Base-by-base conservation (phyloP, 208 protist genomes). In the Leishmania mexicana region DNA sequence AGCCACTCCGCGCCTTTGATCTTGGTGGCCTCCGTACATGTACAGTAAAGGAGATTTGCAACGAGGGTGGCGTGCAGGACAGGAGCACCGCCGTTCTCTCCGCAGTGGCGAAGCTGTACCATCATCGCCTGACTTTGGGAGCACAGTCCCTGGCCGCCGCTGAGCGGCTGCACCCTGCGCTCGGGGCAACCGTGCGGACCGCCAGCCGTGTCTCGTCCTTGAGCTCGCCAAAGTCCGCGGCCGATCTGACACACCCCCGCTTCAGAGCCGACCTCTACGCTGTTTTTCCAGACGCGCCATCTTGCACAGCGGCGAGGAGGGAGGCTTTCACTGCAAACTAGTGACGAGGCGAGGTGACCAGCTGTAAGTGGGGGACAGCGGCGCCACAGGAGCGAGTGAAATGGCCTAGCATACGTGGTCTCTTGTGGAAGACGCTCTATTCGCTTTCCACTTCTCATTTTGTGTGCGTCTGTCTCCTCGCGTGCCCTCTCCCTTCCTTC, bases 191-290 rank as follows among this genome's bases (percentile, higher is more conserved):
- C 28, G 28, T 74, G 53, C 76, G 71, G 10, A 54, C 51, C 0
- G 35, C 65, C 15, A 42, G 28, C 1, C 51, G 68, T 6, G 54
- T 42, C 76, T 79, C 85, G n/a, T 45, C 72, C 38, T 79, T 75
- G 71, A 35, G 82, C 17, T 54, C 78, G 45, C 64, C 70, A 15
- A 51, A 40, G 49, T 84, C 82, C 28, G 42, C 49, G 0, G 80
- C 84, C 15, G 87, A 90, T 64, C 75, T 70, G 28, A 81, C 83
- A n/a, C 85, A 88, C 38, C 87, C 84, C n/a, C 84, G 79, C 40
- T 90, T 90, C 60, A 68, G 74, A 3, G 87, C 84, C 0, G 84
- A 90, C 77, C 71, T 78, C 24, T 90, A 88, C 81, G 75, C 86
- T 13, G 79, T 80, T 57, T n/a, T 60, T 17, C 47, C 76, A 4